Conservation (phyloP, 2,329 filamentous ascomycete genomes). For the Aureobasidium sp. region DNA sequence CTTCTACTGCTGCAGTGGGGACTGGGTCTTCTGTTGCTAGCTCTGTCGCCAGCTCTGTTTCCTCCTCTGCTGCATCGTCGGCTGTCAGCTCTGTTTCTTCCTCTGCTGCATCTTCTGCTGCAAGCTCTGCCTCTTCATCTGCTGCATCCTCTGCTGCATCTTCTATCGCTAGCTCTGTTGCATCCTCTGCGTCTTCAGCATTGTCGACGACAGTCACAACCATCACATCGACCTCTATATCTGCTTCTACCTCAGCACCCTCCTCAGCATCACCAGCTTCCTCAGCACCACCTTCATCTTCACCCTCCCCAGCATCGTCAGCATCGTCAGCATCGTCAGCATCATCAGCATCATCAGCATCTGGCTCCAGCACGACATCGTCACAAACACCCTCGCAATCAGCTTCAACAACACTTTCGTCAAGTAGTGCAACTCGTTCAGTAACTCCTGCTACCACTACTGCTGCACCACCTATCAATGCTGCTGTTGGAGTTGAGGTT, state of each 20-base stretch:
- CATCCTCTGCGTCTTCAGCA: neutral
- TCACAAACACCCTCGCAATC: neutral
- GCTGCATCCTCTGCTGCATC: neutral
- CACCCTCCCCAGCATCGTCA: no score
- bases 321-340: no score
- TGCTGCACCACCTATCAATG: neutral
- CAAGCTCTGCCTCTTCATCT: no score
- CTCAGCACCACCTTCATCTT: no score
- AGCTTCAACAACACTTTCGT: neutral
- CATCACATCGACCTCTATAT: neutral
- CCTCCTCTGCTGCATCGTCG: no score
- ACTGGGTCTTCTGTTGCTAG: no score
- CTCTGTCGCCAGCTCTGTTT: no score
- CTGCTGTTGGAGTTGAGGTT: neutral
- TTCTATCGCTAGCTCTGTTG: neutral
- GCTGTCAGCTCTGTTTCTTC: no score
- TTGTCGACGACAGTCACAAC: neutral
- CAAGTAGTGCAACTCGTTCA: neutral
- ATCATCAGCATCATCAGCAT: no score
- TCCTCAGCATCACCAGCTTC: neutral
- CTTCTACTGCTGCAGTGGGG: no score
- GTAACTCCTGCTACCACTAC: neutral
- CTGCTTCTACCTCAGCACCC: no score
- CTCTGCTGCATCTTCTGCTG: no score
- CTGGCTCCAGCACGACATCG: neutral